Base-by-base conservation (phyloP, 345 rosid species). In the Mercurialis annua region DNA sequence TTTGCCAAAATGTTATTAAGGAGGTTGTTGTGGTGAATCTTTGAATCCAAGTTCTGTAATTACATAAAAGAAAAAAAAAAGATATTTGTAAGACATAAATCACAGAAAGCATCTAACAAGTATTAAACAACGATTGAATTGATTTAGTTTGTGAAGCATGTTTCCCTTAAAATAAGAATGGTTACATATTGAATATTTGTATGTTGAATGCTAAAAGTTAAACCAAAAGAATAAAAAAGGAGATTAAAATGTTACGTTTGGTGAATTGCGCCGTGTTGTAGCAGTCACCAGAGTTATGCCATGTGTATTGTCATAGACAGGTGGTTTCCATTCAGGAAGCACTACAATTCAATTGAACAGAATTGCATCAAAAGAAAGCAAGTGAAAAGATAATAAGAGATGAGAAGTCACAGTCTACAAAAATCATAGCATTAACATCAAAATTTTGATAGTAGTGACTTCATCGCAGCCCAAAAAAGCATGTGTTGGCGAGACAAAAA, bases 301-400 rank as follows among this genome's bases (percentile, higher is more conserved):
- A 34, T 82, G 81, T 33, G 75, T 78, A 43, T 92, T 92, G 70
- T 92, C 97, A 79, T 92, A 92, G 6, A 92, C 93, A n/a, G 97
- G 93, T 55, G 96, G 96, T 78, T 92, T 92, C 98, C 97, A 90
- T 67, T 92, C 98, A 1, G 97, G 79, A 68, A 92, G 96, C 64
- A 92, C 97, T 92, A 84, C 78, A 79, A 73, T 65, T 69, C 70
- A 49, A 43, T 67, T 63, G 49, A 62, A 55, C 6, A 30, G 66
- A 23, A 46, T 42, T 12, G 27, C 34, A 71, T 47, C 52, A 60
- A 59, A 31, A 65, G 62, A 52, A 61, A 61, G 43, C 31, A 14
- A 31, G 55, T 20, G 44, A 33, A 31, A 58, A n/a, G 27, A 33
- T 3, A 58, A 17, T 4, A 36, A 38, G 30, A 60, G 10, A 24